Evolutionary conservation across 2,329 filamentous ascomycete species (phyloP).

Genomic region (Penicillium aurantiogriseum): DNA sequence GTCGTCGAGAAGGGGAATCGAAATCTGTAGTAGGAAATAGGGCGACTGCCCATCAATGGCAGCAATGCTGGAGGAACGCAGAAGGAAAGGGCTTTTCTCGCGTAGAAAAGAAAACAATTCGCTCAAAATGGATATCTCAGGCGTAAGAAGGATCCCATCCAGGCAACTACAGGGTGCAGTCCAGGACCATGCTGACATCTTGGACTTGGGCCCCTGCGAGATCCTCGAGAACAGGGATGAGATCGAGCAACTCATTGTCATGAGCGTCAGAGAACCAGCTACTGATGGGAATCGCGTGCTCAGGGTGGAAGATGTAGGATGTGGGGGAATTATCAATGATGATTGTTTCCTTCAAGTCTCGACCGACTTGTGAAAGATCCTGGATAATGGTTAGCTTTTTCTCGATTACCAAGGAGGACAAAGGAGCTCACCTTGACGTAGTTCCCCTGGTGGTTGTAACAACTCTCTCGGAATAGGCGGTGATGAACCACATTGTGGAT

Average conservation of each 20-base stretch:
- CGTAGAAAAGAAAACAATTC: constrained; percentile 22
- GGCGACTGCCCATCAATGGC: constrained; percentile 13
- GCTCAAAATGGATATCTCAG: constrained; percentile 32
- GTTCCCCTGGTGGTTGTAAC: constrained; percentile 98
- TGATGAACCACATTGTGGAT: constrained; percentile 97
- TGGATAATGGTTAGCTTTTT: constrained; percentile 32
- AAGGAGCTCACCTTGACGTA: constrained; percentile 72
- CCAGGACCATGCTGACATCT: constrained; percentile 95
- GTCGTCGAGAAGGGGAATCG: constrained; percentile 16
- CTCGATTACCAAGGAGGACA: background rate
- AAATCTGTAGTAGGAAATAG: constrained; percentile 7
- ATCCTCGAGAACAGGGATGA: constrained; percentile 98
- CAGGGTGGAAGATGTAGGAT: constrained; percentile 98
- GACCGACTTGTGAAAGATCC: constrained; percentile 93
- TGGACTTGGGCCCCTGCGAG: constrained; percentile 82
- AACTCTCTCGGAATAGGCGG: constrained; percentile 93
- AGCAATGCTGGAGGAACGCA: constrained; percentile 14
- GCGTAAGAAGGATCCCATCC: constrained; percentile 30
- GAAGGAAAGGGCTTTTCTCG: constrained; percentile 24
- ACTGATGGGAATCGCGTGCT: constrained; percentile 98
- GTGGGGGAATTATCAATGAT: constrained; percentile 99
- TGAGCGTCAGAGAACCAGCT: constrained; percentile 99
- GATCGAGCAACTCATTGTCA: constrained; percentile 95
- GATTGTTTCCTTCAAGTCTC: constrained; percentile 94
- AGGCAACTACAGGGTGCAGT: constrained; percentile 65